phyloP scores from a whole-genome alignment of 768 basidiomycete genomes.

The Boletus edulis region DNA sequence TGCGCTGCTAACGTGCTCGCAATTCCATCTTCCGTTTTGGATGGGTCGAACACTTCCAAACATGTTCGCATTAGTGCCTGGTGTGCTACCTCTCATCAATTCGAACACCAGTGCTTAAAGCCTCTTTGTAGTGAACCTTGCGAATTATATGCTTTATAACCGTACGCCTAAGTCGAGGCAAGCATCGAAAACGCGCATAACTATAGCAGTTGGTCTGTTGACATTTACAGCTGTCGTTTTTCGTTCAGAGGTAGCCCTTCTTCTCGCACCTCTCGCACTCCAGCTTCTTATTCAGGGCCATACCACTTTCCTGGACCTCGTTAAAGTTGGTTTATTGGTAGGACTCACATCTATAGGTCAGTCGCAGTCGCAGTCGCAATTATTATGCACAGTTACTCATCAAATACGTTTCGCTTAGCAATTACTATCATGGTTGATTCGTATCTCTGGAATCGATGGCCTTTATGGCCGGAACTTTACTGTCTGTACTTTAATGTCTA shows the following conservation, averaged over 20 bases:
- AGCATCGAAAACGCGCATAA: constrained; percentile 35
- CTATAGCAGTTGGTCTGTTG: constrained; percentile 54
- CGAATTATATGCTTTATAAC: constrained; percentile 47
- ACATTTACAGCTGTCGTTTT: constrained; percentile 68
- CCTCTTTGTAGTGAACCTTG: constrained; percentile 47
- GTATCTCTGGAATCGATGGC: constrained; percentile 73
- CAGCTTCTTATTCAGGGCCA: constrained; percentile 47
- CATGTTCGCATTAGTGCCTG: constrained; percentile 82
- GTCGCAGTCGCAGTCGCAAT: constrained; percentile 19
- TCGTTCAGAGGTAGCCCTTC: constrained; percentile 72
- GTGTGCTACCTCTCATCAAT: constrained; percentile 39
- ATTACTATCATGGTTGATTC: constrained; percentile 72
- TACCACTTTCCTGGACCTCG: constrained; percentile 40
- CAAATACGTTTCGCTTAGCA: constrained; percentile 35
- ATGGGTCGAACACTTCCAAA: constrained; percentile 93
- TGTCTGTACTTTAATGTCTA: constrained; percentile 83
- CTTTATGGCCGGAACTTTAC: constrained; percentile 85
- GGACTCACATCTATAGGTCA: constrained; percentile 53
- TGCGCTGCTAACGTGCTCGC: constrained; percentile 66
- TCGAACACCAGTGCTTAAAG: background rate
- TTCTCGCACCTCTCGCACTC: constrained; percentile 61
- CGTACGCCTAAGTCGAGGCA: constrained; percentile 37
- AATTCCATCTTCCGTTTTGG: constrained; percentile 94
- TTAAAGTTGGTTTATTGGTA: constrained; percentile 50
- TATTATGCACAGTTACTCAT: background rate